Conservation (phyloP, 1,284 basidiomycete species). For the Cryptococcus deneoformans region DNA sequence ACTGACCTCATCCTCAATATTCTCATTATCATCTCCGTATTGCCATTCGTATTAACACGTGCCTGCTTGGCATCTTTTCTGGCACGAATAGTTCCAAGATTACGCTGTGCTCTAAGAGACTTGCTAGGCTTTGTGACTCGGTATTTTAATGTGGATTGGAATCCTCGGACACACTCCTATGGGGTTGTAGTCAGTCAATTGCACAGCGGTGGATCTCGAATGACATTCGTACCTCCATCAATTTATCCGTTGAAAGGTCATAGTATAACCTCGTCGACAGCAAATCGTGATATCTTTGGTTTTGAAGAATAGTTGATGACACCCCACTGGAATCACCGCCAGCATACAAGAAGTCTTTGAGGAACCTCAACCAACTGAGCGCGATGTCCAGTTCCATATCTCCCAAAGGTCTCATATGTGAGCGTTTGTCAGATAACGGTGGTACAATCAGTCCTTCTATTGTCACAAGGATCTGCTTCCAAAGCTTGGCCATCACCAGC, state of each 20-base stretch:
- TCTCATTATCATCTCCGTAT: conserved; percentile 83
- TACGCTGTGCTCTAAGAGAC: conserved; percentile 77
- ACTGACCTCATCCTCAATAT: conserved; percentile 88
- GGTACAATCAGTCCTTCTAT: conserved; percentile 90
- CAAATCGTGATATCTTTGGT: conserved; percentile 92
- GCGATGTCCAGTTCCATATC: conserved; percentile 98
- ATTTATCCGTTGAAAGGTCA: conserved; percentile 86
- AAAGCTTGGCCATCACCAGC: conserved; percentile 88
- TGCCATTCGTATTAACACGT: conserved; percentile 61
- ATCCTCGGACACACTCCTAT: conserved; percentile 81
- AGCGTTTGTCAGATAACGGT: conserved; percentile 81
- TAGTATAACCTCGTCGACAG: conserved; percentile 88
- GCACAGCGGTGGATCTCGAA: neutral
- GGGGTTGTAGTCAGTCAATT: neutral
- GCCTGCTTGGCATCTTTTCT: conserved; percentile 89
- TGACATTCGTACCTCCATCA: conserved; percentile 66
- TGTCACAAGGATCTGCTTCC: conserved; percentile 92
- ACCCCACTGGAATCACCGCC: conserved; percentile 83
- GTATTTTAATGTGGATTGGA: conserved; percentile 67
- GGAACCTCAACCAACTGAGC: conserved; percentile 97
- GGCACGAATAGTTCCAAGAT: conserved; percentile 93
- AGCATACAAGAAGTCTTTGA: conserved; percentile 93
- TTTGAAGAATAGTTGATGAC: conserved; percentile 83
- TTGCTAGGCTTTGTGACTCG: conserved; percentile 78
- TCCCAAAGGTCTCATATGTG: conserved; percentile 83